Conservation (phyloP, 129 eudicot species). For the Chrysanthemum seticuspe region DNA sequence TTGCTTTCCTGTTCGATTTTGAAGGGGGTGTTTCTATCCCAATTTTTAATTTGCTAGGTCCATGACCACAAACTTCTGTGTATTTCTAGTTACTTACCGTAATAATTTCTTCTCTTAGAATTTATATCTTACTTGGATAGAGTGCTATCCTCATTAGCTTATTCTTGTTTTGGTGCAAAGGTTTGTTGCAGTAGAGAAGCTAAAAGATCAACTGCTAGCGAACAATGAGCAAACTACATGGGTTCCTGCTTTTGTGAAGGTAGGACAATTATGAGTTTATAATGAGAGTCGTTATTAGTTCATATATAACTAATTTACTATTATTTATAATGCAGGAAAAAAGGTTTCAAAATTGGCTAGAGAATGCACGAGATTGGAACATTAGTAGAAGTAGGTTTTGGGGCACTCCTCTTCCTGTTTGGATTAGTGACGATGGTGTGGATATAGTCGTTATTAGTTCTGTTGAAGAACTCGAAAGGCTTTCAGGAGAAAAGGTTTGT, state of each 20-base stretch:
- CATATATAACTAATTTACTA: neutral
- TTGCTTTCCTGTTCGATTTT: too few relatives aligned
- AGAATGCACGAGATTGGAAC: conserved; percentile 87
- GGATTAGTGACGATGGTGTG: conserved; percentile 87
- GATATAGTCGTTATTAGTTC: conserved; percentile 70
- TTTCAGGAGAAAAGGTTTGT: conserved; percentile 64
- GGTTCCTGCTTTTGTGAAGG: conserved; percentile 50
- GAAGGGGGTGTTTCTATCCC: too few relatives aligned
- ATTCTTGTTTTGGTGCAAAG: conserved; percentile 19
- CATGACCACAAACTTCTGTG: too few relatives aligned
- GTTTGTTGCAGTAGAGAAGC: conserved; percentile 82
- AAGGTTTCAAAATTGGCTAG: conserved; percentile 84
- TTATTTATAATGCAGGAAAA: conserved; percentile 48
- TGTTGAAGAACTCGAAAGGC: conserved; percentile 68
- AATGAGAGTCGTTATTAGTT: neutral
- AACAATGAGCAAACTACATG: conserved; percentile 70
- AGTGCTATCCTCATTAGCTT: neutral
- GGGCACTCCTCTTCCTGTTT: conserved; percentile 89
- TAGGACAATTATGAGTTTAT: conserved; percentile 13
- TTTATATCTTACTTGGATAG: neutral
- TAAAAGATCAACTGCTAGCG: conserved; percentile 75
- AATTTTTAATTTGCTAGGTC: too few relatives aligned
- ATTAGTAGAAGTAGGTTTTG: conserved; percentile 84
- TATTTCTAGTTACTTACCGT: too few relatives aligned
- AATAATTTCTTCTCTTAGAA: neutral